Evolutionary conservation across 2,329 filamentous ascomycete genomes (phyloP), one percentile per base, ranked within the genome.

Genomic region (Didymella pinodella): DNA sequence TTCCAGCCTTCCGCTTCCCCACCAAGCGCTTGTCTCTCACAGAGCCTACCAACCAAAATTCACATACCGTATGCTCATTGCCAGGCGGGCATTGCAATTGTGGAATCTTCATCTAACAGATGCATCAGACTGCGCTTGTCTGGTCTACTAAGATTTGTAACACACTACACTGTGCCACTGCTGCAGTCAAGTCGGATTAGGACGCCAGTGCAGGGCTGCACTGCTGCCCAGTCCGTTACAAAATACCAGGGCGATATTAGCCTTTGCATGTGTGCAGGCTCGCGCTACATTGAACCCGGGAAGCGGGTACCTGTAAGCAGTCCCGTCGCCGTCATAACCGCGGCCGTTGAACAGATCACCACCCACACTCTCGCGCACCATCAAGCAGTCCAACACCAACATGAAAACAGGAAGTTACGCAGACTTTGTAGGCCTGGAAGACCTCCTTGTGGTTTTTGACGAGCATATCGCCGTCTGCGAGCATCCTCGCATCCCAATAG

Each of bases 211-310:
- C 63, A 67, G 51, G 48, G 61, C 56, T 52, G 44, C 48, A 61
- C 64, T 76, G 72, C 73, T 75, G 72, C 73, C 74, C 72, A 75
- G 71, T 70, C 68, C 62, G 66, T 65, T 65, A 29, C 48, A 65
- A 57, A 54, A 41, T 61, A 56, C 32, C 32, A 36, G n/a, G 14
- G 32, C 61, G 20, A 63, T 64, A 55, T 61, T 45, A 57, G 41
- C 48, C 25, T 25, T 1, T 36, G 32, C 32, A 36, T 36, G 14
- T 14, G 32, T 14, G 32, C 32, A 36, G 32, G 32, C 38, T 8
- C 11, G 49, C 56, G 50, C 50, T 51, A 56, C 44, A 22, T 22
- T 22, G 3, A 59, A 57, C 63, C 62, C 68, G 54, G 57, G 63
- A 58, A 65, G 63, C 66, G 65, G 68, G 66, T 69, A 70, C 61